Evolutionary conservation across 768 basidiomycete species (phyloP), one percentile per base, ranked within the genome.

Genomic region (Boletus sp.): DNA sequence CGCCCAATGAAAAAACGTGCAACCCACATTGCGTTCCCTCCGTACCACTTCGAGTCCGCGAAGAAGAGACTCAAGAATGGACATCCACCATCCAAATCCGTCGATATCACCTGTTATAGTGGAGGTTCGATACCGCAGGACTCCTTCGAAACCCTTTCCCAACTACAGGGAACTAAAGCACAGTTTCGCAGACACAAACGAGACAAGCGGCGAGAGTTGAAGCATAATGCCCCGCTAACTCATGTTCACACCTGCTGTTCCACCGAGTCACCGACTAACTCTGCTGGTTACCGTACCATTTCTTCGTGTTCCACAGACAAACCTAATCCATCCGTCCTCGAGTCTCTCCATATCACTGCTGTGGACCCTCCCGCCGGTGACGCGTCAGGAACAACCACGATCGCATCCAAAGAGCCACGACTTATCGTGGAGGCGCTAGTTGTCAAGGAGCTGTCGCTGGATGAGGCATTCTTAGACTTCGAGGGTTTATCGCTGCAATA

Each of bases 371-470:
- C 38, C n/a, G 43, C 34, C 33, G 27, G 43, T 43, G 54, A 47
- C 50, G 7, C 13, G 42, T 58, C 7, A 47, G 41, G 7, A 35
- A 23, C 19, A 37, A 46, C 40, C 5, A 39, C 34, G 11, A 38
- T 25, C 17, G 9, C 43, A 15, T 32, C 43, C 19, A 49, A 60
- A 17, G 76, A 78, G 47, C 77, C 80, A 32, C 74, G 87, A n/a
- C 73, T 86, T 5, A 91, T 92, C 44, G 88, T 91, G 10, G 90
- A 93, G 67, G 90, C 83, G 2, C 76, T 93, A 30, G 84, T 93
- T 2, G 83, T 91, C 19, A 79, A 88, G 43, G 89, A 92, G 68
- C 74, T 91, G 72, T 83, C 85, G 17, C 62, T 85, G 2, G 87
- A 88, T 53, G 90, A 92, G 65, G 86, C 76, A 17, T 92, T 84